Evolutionary conservation across 2,329 filamentous ascomycete genomes (phyloP), one percentile per base, ranked within the genome.

Genomic region (Diaporthe capsici): DNA sequence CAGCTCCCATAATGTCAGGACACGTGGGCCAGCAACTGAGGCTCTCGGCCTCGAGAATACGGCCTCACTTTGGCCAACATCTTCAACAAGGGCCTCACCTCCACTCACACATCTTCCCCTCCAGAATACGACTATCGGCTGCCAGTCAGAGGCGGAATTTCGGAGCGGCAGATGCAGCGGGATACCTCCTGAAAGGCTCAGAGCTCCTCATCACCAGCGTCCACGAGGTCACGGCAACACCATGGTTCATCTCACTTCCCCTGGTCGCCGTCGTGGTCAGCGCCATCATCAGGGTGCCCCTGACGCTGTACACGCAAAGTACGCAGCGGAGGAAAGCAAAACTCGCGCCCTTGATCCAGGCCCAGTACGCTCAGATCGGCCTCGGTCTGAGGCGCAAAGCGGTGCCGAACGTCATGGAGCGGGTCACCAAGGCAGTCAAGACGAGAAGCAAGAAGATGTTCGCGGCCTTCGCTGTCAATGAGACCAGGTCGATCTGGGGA

Each of bases 241-340:
- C 89, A 1, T 92, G 90, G 90, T 90, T 84, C 78, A 77, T 90
- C 44, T 84, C 86, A 39, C 89, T 92, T 63, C 89, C 90, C 6
- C 82, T 89, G n/a, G 82, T 89, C 20, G 88, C 88, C 9, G 76
- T 90, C 2, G 80, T 82, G 61, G 81, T 90, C 79, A 88, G 85
- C 80, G 79, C 86, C 53, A 74, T 85, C 65, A 79, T 88, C 75
- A 85, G 89, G 20, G 80, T 90, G 6, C 90, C 90, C 8, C 82
- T 88, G 9, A 84, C 83, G 49, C 77, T 85, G 74, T 87, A 90
- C 79, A 75, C 80, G 5, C 82, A 81, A 15, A 77, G 58, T 6
- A 77, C 85, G 15, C 65, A 78, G 15, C 80, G 81, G n/a, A 81
- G 80, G 20, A 83, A 83, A 8, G 61, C 73, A 4, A 75, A 76